Conservation (phyloP, 1,284 basidiomycete genomes). For the Trametes pubescens region DNA sequence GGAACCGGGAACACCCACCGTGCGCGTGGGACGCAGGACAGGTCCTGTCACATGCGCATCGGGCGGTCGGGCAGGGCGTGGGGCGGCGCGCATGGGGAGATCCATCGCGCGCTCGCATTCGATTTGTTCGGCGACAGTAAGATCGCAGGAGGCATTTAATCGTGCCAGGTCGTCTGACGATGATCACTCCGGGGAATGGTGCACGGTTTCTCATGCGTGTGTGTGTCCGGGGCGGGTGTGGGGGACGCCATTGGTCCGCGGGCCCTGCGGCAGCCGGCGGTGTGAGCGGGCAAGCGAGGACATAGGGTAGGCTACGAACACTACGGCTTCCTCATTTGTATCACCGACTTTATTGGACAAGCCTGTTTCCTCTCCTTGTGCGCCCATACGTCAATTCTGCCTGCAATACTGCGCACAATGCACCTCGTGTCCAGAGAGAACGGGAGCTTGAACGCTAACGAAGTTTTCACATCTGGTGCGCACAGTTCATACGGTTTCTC, state of each 20-base stretch:
- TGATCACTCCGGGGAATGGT: constrained; percentile 25
- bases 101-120: constrained; percentile 17
- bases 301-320: constrained; percentile 15
- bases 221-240: constrained; percentile 14
- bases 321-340: constrained; percentile 28
- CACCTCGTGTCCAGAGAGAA: constrained; percentile 5
- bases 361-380: constrained; percentile 14
- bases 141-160: constrained; percentile 18
- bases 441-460: not conserved
- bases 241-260: constrained; percentile 9
- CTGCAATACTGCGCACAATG: not conserved
- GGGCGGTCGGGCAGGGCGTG: constrained; percentile 12
- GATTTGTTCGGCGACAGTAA: constrained; percentile 27
- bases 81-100: constrained; percentile 8
- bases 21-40: constrained; percentile 21
- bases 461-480: not conserved
- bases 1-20: constrained; percentile 19
- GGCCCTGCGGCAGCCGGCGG: constrained; percentile 30
- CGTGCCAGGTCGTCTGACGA: constrained; percentile 28
- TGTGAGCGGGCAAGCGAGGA: constrained; percentile 21
- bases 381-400: constrained; percentile 5
- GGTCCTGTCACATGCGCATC: constrained; percentile 20
- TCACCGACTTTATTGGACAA: constrained; percentile 16
- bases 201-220: constrained; percentile 28
- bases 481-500: not conserved